phyloP scores from a whole-genome alignment of 345 rosid genomes.

The Angophora floribunda region DNA sequence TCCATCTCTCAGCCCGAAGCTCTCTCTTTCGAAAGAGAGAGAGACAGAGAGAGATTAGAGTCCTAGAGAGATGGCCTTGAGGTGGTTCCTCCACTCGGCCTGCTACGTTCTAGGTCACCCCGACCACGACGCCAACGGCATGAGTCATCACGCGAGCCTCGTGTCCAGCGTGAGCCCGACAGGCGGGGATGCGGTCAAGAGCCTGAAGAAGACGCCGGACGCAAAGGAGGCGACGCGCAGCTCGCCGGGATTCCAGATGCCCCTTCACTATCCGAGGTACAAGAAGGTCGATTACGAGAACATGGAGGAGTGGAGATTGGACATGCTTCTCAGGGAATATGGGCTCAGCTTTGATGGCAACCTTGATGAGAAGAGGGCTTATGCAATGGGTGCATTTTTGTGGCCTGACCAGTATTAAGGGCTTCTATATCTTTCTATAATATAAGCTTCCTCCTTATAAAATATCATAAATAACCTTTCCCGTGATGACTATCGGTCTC shows the following conservation, averaged over 20 bases:
- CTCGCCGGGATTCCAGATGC: constrained; percentile 44
- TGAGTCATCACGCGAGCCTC: not conserved
- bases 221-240: not conserved
- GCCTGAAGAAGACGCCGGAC: not conserved
- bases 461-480: not conserved
- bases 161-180: not conserved
- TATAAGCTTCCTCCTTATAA: not conserved
- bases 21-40: not conserved
- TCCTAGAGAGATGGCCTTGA: not conserved
- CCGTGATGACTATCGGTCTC: not conserved
- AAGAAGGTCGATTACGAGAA: constrained; percentile 43
- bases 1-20: not conserved
- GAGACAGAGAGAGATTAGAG: not conserved
- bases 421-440: not conserved
- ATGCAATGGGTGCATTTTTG: constrained; percentile 50
- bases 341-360: constrained; percentile 29
- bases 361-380: constrained; percentile 43
- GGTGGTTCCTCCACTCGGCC: constrained; percentile 42
- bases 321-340: constrained; percentile 45
- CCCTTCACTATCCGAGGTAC: constrained; percentile 65
- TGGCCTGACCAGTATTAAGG: constrained; percentile 43
- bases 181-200: constrained; percentile 3
- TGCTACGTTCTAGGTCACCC: constrained; percentile 22
- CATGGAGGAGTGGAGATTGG: constrained; percentile 71
- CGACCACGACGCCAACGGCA: not conserved